Conservation (phyloP, 176 grass and related monocot species). For the Avena insularis region DNA sequence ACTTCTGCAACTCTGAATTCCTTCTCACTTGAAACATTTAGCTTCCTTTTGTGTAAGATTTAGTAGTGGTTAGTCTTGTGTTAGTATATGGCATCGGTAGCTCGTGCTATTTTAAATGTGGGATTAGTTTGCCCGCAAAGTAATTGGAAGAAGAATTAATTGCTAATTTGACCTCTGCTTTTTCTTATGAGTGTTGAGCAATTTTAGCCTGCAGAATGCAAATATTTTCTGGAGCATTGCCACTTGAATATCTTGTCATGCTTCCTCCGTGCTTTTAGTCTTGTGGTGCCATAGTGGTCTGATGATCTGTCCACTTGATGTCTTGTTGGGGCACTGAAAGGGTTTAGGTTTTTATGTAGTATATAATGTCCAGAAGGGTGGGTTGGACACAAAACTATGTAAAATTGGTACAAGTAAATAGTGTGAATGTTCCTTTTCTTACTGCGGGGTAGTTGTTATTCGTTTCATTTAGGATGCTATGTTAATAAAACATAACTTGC, state of each 20-base stretch:
- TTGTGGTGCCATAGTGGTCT: not conserved
- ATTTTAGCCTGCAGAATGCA: not conserved
- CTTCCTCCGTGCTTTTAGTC: not conserved
- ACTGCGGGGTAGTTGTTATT: not conserved
- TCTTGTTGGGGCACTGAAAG: not conserved
- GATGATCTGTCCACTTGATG: not conserved
- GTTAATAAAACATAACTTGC: not conserved
- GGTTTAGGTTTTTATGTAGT: not conserved
- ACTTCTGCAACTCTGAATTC: constrained; percentile 1
- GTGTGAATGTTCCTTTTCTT: not conserved
- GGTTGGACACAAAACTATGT: not conserved
- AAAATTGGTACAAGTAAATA: not conserved
- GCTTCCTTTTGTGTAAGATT: not conserved
- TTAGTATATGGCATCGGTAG: not conserved
- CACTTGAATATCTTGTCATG: not conserved
- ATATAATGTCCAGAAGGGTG: not conserved
- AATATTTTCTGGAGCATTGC: not conserved
- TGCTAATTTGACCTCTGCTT: constrained; percentile 2
- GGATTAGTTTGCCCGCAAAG: not conserved
- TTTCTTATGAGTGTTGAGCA: not conserved
- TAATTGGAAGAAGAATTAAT: not conserved
- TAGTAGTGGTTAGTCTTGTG: not conserved
- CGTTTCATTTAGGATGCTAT: constrained; percentile 13
- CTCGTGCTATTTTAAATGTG: not conserved
- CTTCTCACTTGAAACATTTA: not conserved